Base-by-base conservation (phyloP, 1,284 basidiomycete genomes). In the Pascua guehoae region DNA sequence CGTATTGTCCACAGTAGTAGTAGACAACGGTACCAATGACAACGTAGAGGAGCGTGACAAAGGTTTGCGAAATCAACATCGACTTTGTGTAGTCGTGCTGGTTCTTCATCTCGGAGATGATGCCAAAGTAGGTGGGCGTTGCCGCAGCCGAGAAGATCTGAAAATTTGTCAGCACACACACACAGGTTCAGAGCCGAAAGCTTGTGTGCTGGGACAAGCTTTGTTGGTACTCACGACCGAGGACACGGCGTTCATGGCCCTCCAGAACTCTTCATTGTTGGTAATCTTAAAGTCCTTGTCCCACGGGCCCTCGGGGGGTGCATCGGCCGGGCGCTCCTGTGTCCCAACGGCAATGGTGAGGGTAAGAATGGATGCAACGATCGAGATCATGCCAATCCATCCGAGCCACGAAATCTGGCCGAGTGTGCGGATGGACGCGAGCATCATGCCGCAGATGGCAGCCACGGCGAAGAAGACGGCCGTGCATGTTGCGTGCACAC, bases 311-410 rank as follows among this genome's bases (percentile, higher is more conserved):
- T 16, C 40, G 12, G 43, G 37, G 12, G 55, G 72, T 17, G 8
- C 45, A 8, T 18, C 11, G 14, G 42, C 38, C 4, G 75, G 73
- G 49, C 76, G 66, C 41, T 74, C 73, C 37, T 70, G 63, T 5
- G 75, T 66, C 18, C 71, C 75, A 17, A 78, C 75, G n/a, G 76
- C 72, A 55, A 78, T 66, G 47, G 71, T 72, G 37, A 78, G 62
- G 14, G 70, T 70, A 45, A 77, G 58, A 57, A 77, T 68, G 47
- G 76, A 54, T 44, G 73, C 64, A 41, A 76, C 55, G 53, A 71
- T 64, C 7, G 60, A 65, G 37, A 66, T 44, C 8, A 72, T 56
- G 52, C 63, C 67, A 45, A 69, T 52, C 76, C 76, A 78, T 0
- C 72, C 73, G 47, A 79, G 53, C 64, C 69, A 75, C 8, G 71